phyloP scores from a whole-genome alignment of 164 flowering plant genomes.

The Akebia trifoliata region DNA sequence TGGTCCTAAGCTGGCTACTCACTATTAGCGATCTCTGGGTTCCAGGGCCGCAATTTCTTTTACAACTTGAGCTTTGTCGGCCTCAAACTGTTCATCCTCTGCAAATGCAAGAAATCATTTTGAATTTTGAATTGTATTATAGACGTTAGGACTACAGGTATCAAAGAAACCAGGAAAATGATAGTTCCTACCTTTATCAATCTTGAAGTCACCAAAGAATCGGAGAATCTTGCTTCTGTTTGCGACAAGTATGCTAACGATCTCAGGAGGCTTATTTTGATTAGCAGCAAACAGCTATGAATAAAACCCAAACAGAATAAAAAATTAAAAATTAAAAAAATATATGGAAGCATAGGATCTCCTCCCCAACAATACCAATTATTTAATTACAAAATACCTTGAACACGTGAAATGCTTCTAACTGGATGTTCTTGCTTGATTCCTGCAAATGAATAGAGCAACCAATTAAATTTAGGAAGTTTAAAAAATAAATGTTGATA shows the following conservation, averaged over 20 bases:
- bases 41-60: slow-evolving; percentile 51
- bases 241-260: slow-evolving; percentile 66
- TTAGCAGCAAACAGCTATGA: slow-evolving; percentile 87
- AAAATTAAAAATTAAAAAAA: background rate
- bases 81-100: slow-evolving; percentile 83
- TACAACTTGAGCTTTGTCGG: slow-evolving; percentile 68
- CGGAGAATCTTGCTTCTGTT: slow-evolving; percentile 88
- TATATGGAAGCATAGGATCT: too few relatives aligned
- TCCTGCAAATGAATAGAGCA: slow-evolving; percentile 71
- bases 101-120: too few relatives aligned
- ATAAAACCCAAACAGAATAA: background rate
- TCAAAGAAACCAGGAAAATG: too few relatives aligned
- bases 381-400: too few relatives aligned
- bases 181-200: slow-evolving; percentile 72
- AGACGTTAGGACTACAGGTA: too few relatives aligned
- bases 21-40: slow-evolving; percentile 21
- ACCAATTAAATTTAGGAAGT: too few relatives aligned
- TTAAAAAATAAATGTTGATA: too few relatives aligned
- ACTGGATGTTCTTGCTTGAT: slow-evolving; percentile 76
- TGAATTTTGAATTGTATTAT: too few relatives aligned
- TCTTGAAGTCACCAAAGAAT: slow-evolving; percentile 72
- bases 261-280: slow-evolving; percentile 85
- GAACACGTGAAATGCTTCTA: slow-evolving; percentile 95
- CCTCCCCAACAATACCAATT: too few relatives aligned
- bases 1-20: too few relatives aligned